Evolutionary conservation across 1,284 basidiomycete genomes (phyloP).

Genomic region (Leccinum pachyderme): DNA sequence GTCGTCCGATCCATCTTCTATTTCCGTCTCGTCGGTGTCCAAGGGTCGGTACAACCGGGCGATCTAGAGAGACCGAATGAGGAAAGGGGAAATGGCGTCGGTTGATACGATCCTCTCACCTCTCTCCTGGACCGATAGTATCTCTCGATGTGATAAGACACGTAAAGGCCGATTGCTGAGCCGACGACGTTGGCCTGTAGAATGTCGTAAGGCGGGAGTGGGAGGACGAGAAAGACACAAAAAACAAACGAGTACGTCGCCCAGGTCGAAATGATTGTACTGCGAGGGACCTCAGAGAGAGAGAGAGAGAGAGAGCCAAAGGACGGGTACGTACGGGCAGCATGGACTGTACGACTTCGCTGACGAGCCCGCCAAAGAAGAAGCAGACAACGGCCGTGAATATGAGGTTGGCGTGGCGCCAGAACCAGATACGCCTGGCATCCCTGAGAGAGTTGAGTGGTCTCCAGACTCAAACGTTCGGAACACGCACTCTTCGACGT

Average conservation of each 20-base stretch:
- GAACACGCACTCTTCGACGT: constrained; percentile 77
- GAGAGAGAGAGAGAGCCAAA: neutral
- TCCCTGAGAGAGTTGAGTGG: constrained; percentile 43
- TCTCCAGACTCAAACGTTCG: neutral
- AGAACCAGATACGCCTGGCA: constrained; percentile 76
- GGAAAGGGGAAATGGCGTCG: neutral
- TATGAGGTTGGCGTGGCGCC: constrained; percentile 74
- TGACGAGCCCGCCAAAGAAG: constrained; percentile 80
- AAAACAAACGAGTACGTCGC: constrained; percentile 66
- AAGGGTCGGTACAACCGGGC: constrained; percentile 71
- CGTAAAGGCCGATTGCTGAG: constrained; percentile 67
- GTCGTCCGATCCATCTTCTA: constrained; percentile 52
- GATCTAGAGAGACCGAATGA: constrained; percentile 47
- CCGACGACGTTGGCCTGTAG: constrained; percentile 80
- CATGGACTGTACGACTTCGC: constrained; percentile 81
- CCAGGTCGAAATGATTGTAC: constrained; percentile 78
- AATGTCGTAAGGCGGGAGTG: constrained; percentile 4
- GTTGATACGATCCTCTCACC: constrained; percentile 37
- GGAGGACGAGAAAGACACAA: neutral
- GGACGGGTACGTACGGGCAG: constrained; percentile 56
- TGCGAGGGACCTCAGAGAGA: constrained; percentile 26
- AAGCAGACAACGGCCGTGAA: constrained; percentile 70
- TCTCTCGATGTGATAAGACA: constrained; percentile 65
- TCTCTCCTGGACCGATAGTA: constrained; percentile 76
- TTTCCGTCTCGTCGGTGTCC: constrained; percentile 47